Evolutionary conservation across 176 grass and related monocot genomes (phyloP), one percentile per base, ranked within the genome.

Genomic region (Musa itinerans): DNA sequence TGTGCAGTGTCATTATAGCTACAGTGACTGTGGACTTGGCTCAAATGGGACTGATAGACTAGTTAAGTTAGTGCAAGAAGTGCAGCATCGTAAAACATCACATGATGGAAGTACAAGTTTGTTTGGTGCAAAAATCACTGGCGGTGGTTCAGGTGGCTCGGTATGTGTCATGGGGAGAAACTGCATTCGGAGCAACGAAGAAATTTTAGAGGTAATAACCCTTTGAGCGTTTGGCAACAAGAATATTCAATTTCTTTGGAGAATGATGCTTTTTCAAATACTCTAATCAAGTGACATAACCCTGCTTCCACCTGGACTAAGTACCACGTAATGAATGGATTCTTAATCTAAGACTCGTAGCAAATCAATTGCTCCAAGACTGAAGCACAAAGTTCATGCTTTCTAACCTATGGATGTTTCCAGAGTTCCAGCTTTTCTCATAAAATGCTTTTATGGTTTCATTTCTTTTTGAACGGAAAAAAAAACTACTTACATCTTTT

Each of bases 51-150:
- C 93, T 0, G 90, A 97, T 64, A 84, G 90, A 77, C 85, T 97
- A 4, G 90, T 97, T 17, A 93, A 97, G 78, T 64, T 97, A 63
- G 93, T 97, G 11, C 93, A 97, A 85, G 86, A 97, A 83, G 72
- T 93, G 68, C 93, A 92, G 67, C 93, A 97, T 84, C 81, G 87
- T 55, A 97, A 82, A 73, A 79, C 54, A 22, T 85, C 86, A 26
- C 71, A 79, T 54, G 80, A 78, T 21, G 81, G 62, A 14, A 77
- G 76, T 13, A 75, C 82, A 1, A 90, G 80, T 69, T 81, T 97
- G 21, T 93, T 97, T 75, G 93, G 90, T 68, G 93, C 90, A 23
- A 97, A 97, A 81, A 97, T 97, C 52, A 93, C 90, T 0, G 93
- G 93, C 22, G 93, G 93, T 29, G 90, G 93, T 14, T 97, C 90